Percentiles rank a stretch among this genome's conserved stretches.
These are phyloP conservation scores for Hypericum androsaemum DNA, from an alignment of 345 rosid species.

Conservation along the genomic window DNA sequence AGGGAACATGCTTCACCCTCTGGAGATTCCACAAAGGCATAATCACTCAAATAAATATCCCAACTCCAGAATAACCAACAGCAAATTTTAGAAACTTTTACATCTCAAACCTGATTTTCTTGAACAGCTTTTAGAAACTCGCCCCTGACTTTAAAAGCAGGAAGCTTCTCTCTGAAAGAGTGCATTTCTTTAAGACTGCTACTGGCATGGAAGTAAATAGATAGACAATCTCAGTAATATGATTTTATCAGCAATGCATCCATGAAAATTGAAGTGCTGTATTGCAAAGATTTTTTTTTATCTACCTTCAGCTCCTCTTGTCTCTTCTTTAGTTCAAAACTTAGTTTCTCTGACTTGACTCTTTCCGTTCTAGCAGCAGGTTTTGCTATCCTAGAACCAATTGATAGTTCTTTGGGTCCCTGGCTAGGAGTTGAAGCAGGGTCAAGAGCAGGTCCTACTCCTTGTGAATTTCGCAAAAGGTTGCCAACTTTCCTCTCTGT, in stretches of 20 bases:
- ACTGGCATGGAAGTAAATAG: slow-evolving; percentile 36
- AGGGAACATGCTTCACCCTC: too few relatives aligned
- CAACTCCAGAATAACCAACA: neutral
- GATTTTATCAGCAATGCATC: neutral
- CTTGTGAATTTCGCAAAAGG: slow-evolving; percentile 52
- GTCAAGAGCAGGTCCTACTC: slow-evolving; percentile 25
- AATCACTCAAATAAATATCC: too few relatives aligned
- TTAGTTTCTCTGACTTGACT: slow-evolving; percentile 44
- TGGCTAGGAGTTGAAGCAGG: slow-evolving; percentile 26
- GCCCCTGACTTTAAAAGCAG: slow-evolving; percentile 70
- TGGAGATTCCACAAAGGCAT: too few relatives aligned
- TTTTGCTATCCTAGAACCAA: slow-evolving; percentile 24
- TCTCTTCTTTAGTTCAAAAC: slow-evolving; percentile 56
- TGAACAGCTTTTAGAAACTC: slow-evolving; percentile 69
- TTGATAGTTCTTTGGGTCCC: slow-evolving; percentile 25
- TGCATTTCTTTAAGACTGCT: slow-evolving; percentile 44
- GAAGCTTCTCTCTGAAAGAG: slow-evolving; percentile 77
- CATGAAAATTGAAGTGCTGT: slow-evolving; percentile 4
- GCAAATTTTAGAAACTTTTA: neutral
- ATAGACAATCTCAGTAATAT: neutral
- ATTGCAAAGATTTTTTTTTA: neutral
- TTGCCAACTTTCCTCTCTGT: slow-evolving; percentile 73
- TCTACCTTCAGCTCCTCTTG: slow-evolving; percentile 63
- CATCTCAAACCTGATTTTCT: slow-evolving; percentile 55
- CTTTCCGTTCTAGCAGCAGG: slow-evolving; percentile 22